A percentile compares a stretch with the other conserved stretches of the same genome.
These are phyloP conservation scores for Agastache rugosa DNA, from an alignment of 257 asterid species.

Conservation along the genomic window DNA sequence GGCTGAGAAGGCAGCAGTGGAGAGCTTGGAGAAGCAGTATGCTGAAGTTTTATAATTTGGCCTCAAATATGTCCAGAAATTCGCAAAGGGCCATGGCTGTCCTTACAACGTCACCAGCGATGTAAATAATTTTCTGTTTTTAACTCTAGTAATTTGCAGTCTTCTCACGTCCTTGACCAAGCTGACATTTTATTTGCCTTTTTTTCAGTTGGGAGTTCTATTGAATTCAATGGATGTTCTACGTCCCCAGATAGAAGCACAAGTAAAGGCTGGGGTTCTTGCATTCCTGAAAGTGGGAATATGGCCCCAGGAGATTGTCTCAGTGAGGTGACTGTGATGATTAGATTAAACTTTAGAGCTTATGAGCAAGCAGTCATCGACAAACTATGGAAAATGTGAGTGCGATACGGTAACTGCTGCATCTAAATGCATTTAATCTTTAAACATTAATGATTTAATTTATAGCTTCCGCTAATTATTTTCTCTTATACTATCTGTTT, in stretches of 20 bases:
- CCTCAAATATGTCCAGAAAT: slow-evolving; percentile 80
- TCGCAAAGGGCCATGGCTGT: slow-evolving; percentile 66
- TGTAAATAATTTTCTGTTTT: slow-evolving; percentile 43
- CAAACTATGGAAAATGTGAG: slow-evolving; percentile 91
- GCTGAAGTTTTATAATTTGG: slow-evolving; percentile 84
- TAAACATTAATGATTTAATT: too few species aligned
- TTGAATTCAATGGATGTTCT: slow-evolving; percentile 84
- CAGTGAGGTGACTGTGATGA: slow-evolving; percentile 88
- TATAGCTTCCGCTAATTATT: neutral
- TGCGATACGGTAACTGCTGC: neutral
- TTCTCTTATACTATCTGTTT: neutral
- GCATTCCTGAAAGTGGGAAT: slow-evolving; percentile 72
- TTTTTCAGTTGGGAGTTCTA: slow-evolving; percentile 78
- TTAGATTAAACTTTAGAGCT: slow-evolving; percentile 78
- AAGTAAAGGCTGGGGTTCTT: slow-evolving; percentile 84
- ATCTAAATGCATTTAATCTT: neutral
- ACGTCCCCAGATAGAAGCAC: slow-evolving; percentile 72
- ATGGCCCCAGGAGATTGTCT: slow-evolving; percentile 71
- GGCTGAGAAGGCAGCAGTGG: slow-evolving; percentile 85
- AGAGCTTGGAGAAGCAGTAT: slow-evolving; percentile 83
- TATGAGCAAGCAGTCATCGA: slow-evolving; percentile 81
- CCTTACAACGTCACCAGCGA: slow-evolving; percentile 62
- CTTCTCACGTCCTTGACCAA: neutral
- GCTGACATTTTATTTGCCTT: neutral
- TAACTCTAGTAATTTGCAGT: neutral